Conservation (phyloP, 164 flowering plant genomes). For the Nelumbo lutea region DNA sequence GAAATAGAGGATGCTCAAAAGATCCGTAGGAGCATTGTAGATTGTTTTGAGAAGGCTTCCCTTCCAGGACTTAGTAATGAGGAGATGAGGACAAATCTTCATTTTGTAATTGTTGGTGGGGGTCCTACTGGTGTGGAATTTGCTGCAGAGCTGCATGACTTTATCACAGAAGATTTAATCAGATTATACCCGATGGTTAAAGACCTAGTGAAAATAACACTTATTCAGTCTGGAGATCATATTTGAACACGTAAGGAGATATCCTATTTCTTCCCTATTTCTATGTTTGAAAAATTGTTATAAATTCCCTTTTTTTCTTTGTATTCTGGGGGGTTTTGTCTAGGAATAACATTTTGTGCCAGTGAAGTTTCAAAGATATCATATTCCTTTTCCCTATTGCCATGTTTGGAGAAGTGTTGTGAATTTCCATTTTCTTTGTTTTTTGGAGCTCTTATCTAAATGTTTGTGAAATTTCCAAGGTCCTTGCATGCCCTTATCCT, state of each 20-base stretch:
- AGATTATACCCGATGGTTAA: constrained; percentile 61
- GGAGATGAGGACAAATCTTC: constrained; percentile 67
- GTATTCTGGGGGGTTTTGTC: background rate
- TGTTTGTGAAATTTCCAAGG: no score
- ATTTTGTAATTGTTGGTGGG: constrained; percentile 94
- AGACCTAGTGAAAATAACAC: constrained; percentile 64
- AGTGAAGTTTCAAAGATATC: no score
- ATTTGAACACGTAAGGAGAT: constrained; percentile 77
- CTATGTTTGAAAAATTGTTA: background rate
- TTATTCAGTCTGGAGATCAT: constrained; percentile 86
- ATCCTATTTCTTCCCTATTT: background rate
- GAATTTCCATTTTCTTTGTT: no score
- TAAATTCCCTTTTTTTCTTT: background rate
- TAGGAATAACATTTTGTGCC: no score
- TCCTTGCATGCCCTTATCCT: no score
- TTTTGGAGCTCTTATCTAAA: no score
- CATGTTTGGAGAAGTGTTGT: no score
- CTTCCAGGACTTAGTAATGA: constrained; percentile 68
- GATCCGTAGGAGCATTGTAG: constrained; percentile 73
- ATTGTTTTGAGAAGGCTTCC: constrained; percentile 84
- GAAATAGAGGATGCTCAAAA: constrained; percentile 92
- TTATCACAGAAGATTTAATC: constrained; percentile 60
- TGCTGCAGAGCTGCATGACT: constrained; percentile 92
- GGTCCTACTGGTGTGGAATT: constrained; percentile 98
- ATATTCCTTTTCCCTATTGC: no score